Evolutionary conservation across 192 early-diverging fungal species (phyloP).

Genomic region (Coemansia brasiliensis): DNA sequence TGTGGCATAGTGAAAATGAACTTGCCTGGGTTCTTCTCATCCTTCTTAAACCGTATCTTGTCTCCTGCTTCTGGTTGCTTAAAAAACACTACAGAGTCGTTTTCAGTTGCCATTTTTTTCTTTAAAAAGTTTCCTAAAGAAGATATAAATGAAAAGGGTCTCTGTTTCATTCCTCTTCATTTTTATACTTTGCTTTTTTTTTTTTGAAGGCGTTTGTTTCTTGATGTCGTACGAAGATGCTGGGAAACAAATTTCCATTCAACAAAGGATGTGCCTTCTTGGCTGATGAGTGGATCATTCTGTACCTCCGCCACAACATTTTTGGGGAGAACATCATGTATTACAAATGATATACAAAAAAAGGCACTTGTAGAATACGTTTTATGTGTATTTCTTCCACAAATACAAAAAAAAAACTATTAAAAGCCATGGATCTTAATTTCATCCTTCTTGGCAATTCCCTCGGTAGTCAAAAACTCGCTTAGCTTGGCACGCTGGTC

Average conservation of each 20-base stretch:
- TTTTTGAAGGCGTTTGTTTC: too few species aligned
- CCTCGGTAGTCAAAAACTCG: conserved; percentile 75
- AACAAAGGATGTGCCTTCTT: neutral
- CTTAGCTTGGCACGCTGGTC: conserved; percentile 88
- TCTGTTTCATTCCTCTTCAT: too few species aligned
- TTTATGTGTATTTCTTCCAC: neutral
- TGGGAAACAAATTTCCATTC: too few species aligned
- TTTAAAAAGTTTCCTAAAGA: neutral
- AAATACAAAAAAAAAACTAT: conserved; percentile 3
- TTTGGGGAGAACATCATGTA: neutral
- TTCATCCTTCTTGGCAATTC: conserved; percentile 79
- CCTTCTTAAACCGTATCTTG: conserved; percentile 32
- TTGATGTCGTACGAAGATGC: too few species aligned
- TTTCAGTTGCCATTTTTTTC: conserved; percentile 14
- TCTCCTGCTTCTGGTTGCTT: conserved; percentile 17
- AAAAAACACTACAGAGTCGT: conserved; percentile 28
- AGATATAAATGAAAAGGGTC: neutral
- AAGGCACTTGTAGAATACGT: neutral
- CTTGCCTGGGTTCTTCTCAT: conserved; percentile 39
- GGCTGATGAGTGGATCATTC: neutral
- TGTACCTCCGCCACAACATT: conserved; percentile 1
- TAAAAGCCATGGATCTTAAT: conserved; percentile 99
- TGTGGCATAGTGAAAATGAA: conserved; percentile 52
- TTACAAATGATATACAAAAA: conserved; percentile 1
- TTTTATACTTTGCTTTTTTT: too few species aligned